Percentiles rank a stretch among this genome's conserved stretches.
These are phyloP conservation scores for Daucus carota DNA, from an alignment of 129 eudicot species.

Conservation along the genomic window DH1_v3.0 NC_030389.2:5107001-5107500, in stretches of 20 bases:
- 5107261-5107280: slow-evolving; percentile 50
- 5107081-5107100: slow-evolving; percentile 61
- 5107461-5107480: slow-evolving; percentile 76
- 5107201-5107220: slow-evolving; percentile 60
- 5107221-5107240: slow-evolving; percentile 69
- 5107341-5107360: slow-evolving; percentile 54
- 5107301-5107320: slow-evolving; percentile 79
- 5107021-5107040: slow-evolving; percentile 53
- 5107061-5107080: slow-evolving; percentile 73
- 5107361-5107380: slow-evolving; percentile 56
- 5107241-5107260: slow-evolving; percentile 35
- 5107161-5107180: slow-evolving; percentile 41
- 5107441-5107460: slow-evolving; percentile 56
- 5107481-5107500: slow-evolving; percentile 84
- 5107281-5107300: slow-evolving; percentile 65
- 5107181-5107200: slow-evolving; percentile 46
- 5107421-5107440: slow-evolving; percentile 85
- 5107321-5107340: slow-evolving; percentile 53
- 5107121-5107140: slow-evolving; percentile 76
- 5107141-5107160: slow-evolving; percentile 48
- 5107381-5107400: slow-evolving; percentile 63
- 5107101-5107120: slow-evolving; percentile 37
- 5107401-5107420: slow-evolving; percentile 55
- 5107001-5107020: slow-evolving; percentile 54
- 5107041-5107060: slow-evolving; percentile 53